phyloP scores from a whole-genome alignment of 2,329 filamentous ascomycete species.

The Fusarium nisikadoi region DNA sequence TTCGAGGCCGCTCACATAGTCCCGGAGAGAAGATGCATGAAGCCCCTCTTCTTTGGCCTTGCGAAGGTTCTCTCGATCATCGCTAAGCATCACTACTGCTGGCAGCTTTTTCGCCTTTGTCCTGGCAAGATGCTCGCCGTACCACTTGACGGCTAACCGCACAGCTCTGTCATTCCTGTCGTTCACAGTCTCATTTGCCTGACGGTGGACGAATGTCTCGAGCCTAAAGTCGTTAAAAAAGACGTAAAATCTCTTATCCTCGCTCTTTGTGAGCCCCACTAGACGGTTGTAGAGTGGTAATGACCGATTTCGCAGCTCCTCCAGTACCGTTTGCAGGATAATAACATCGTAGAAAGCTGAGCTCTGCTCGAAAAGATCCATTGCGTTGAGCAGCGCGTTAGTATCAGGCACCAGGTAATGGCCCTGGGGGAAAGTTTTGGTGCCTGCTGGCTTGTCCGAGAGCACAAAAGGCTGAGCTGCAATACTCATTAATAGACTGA shows the following conservation, averaged over 20 bases:
- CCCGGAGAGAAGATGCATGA: conserved; percentile 72
- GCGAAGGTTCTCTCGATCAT: conserved; percentile 86
- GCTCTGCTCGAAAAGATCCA: conserved; percentile 96
- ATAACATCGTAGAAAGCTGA: conserved; percentile 97
- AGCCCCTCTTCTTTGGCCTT: conserved; percentile 83
- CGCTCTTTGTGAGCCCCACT: conserved; percentile 89
- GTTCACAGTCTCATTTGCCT: conserved; percentile 87
- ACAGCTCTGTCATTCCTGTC: conserved; percentile 96
- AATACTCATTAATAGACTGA: conserved; percentile 11
- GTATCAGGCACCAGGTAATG: conserved; percentile 97
- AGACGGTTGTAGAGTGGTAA: conserved; percentile 94
- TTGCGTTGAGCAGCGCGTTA: conserved; percentile 92
- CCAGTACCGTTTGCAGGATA: conserved; percentile 93
- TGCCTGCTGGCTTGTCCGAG: conserved; percentile 87
- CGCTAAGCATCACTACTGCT: conserved; percentile 90
- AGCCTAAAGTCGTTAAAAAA: conserved; percentile 99
- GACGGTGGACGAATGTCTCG: conserved; percentile 85
- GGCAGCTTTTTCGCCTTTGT: conserved; percentile 72
- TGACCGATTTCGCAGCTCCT: conserved; percentile 94
- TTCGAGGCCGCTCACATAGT: conserved; percentile 86
- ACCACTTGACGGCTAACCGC: conserved; percentile 88
- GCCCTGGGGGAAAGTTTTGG: conserved; percentile 82
- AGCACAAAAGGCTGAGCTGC: conserved; percentile 85
- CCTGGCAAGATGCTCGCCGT: conserved; percentile 79
- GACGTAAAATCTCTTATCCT: conserved; percentile 97